Evolutionary conservation across 768 basidiomycete genomes (phyloP).

Genomic region (Pluteus cervinus): DNA sequence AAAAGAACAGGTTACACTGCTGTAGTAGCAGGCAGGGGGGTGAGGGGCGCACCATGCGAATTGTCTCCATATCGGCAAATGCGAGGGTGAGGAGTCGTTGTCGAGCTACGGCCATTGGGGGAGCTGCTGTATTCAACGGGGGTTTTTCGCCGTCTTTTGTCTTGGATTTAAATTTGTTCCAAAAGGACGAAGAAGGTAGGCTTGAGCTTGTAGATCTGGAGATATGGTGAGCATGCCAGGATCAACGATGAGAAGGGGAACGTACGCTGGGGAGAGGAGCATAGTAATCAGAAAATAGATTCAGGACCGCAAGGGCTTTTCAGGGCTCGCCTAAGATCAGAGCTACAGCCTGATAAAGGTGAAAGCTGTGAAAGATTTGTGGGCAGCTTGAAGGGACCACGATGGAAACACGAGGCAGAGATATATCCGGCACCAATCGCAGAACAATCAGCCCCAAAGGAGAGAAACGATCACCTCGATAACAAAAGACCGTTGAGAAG

Average conservation of each 20-base stretch:
- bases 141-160: conserved; percentile 52
- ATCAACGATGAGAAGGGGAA: conserved; percentile 21
- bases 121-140: no score
- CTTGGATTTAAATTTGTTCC: conserved; percentile 71
- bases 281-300: conserved; percentile 32
- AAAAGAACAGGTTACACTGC: conserved; percentile 8
- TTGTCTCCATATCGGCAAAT: conserved; percentile 83
- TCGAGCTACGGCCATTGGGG: conserved; percentile 64
- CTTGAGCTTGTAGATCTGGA: conserved; percentile 63
- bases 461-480: no score
- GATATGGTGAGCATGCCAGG: conserved; percentile 29
- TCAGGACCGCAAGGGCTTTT: conserved; percentile 16
- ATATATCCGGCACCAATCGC: conserved; percentile 6
- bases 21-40: conserved; percentile 4
- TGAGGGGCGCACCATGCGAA: conserved; percentile 51
- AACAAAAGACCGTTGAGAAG: no score
- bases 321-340: conserved; percentile 20
- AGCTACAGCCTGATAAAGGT: conserved; percentile 21
- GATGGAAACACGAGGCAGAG: conserved; percentile 58
- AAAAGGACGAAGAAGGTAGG: conserved; percentile 46
- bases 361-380: conserved; percentile 18
- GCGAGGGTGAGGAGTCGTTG: conserved; percentile 77
- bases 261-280: conserved; percentile 81
- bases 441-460: no score
- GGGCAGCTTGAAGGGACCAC: conserved; percentile 26